Base-by-base conservation (phyloP, 2,329 filamentous ascomycete genomes). In the Sporothrix globosa region DNA sequence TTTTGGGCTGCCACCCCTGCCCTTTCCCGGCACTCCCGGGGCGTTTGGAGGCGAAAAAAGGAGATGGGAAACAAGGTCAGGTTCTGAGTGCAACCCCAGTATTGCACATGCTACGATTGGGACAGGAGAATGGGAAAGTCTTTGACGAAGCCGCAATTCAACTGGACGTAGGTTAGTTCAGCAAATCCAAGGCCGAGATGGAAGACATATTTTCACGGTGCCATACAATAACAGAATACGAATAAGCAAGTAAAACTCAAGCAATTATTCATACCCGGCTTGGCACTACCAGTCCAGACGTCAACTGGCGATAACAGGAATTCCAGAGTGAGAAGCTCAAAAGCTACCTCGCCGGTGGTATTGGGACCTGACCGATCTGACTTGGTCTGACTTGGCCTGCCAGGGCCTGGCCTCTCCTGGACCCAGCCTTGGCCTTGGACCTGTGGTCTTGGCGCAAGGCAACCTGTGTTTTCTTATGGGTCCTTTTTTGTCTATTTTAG, bases 111-210 rank as follows among this genome's bases (percentile, higher is more conserved):
- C 61, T 10, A 21, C 61, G 44, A 50, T 50, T 48, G 44, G 61
- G 19, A 67, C 41, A 24, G 39, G 63, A 48, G 41, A 44, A 27
- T 0, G 10, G 30, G 17, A 53, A 52, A 67, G 63, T 67, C 63
- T 67, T 67, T 52, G 61, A 66, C 63, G 63, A 53, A 67, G 63
- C 63, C 63, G 63, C 63, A 67, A 67, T 67, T 53, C 53, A 53
- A 67, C 46, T 34, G 14, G 24, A 67, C 53, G 39, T 48, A 53
- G 48, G 63, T 41, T 53, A 46, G 41, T 39, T 19, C 39, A 19
- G 5, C 19, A 34, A 7, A 27, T 11, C 41, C 24, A 39, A 17
- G 24, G 17, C 24, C 30, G 58, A 56, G 7, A 21, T 44, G 34
- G 46, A n/a, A 56, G 24, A 39, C 14, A 34, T 7, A 34, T 6